Evolutionary conservation across 2,329 filamentous ascomycete genomes (phyloP).

Genomic region (Aspergillus eucalypticola): DNA sequence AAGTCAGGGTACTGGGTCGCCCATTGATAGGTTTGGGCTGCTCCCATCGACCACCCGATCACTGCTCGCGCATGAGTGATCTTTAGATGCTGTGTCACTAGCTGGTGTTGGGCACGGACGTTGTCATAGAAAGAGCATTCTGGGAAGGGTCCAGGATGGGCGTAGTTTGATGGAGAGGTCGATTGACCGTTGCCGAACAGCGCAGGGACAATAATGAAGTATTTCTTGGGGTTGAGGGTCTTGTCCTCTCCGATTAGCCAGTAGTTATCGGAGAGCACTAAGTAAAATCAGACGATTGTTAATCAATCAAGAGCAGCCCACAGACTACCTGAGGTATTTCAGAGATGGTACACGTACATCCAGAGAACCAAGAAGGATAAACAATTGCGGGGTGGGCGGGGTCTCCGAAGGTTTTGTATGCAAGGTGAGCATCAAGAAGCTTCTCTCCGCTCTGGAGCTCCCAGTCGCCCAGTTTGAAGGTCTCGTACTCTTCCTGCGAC

Average conservation of each 20-base stretch:
- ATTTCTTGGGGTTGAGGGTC: slow-evolving; percentile 63
- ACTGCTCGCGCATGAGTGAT: slow-evolving; percentile 63
- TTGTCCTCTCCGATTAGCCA: slow-evolving; percentile 71
- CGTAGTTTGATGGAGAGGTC: slow-evolving; percentile 65
- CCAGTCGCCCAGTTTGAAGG: slow-evolving; percentile 65
- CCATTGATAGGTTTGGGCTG: slow-evolving; percentile 67
- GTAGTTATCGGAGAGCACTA: slow-evolving; percentile 67
- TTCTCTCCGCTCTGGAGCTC: slow-evolving; percentile 64
- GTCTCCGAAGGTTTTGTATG: slow-evolving; percentile 75
- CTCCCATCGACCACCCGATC: slow-evolving; percentile 72
- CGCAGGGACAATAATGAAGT: slow-evolving; percentile 69
- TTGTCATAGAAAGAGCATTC: slow-evolving; percentile 68
- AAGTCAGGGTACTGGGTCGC: slow-evolving; percentile 64
- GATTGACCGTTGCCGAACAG: slow-evolving; percentile 71
- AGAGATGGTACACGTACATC: slow-evolving; percentile 46
- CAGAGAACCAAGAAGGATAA: slow-evolving; percentile 77
- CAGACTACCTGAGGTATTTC: neutral
- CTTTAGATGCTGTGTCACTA: slow-evolving; percentile 64
- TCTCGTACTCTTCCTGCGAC: slow-evolving; percentile 46
- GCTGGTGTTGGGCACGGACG: slow-evolving; percentile 64
- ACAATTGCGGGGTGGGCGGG: slow-evolving; percentile 64
- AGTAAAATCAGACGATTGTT: neutral
- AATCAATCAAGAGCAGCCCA: neutral
- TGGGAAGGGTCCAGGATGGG: slow-evolving; percentile 59
- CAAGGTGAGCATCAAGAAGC: slow-evolving; percentile 66